Evolutionary conservation across 2,329 filamentous ascomycete genomes (phyloP).

Genomic region (Rhinocladiella similis): DNA sequence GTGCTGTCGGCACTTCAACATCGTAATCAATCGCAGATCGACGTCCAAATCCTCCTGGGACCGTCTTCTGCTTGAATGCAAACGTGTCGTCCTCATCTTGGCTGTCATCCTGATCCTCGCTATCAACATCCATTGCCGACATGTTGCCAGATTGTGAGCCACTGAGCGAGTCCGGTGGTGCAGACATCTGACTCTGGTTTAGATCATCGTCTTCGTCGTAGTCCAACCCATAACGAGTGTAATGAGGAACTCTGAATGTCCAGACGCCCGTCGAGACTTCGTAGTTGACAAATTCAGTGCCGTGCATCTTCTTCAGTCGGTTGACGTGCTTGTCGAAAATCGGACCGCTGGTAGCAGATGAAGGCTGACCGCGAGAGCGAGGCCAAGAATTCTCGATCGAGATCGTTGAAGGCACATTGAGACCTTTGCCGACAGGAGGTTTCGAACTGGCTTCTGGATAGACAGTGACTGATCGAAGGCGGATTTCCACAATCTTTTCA

Average conservation of each 20-base stretch:
- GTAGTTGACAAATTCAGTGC: constrained; percentile 82
- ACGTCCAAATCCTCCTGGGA: constrained; percentile 81
- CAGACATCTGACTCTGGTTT: constrained; percentile 51
- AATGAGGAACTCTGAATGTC: constrained; percentile 93
- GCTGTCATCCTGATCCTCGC: constrained; percentile 30
- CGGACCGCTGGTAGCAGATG: constrained; percentile 61
- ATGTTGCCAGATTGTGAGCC: constrained; percentile 12
- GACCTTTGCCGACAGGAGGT: constrained; percentile 78
- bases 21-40: constrained; percentile 58
- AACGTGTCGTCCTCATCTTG: constrained; percentile 56
- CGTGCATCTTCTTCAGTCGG: constrained; percentile 73
- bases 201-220: constrained; percentile 70
- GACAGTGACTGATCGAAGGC: constrained; percentile 79
- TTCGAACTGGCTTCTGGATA: constrained; percentile 77
- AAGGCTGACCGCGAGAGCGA: constrained; percentile 62
- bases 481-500: constrained; percentile 72
- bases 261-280: constrained; percentile 78
- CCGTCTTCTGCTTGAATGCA: constrained; percentile 55
- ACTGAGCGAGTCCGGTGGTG: constrained; percentile 48
- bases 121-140: constrained; percentile 31
- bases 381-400: constrained; percentile 93
- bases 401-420: constrained; percentile 89
- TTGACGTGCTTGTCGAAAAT: constrained; percentile 79
- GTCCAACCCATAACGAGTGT: constrained; percentile 90
- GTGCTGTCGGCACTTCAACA: constrained; percentile 64